These are phyloP conservation scores for Aureobasidium subglaciale DNA, from an alignment of 2,329 filamentous ascomycete species.

Conservation along the genomic window DNA sequence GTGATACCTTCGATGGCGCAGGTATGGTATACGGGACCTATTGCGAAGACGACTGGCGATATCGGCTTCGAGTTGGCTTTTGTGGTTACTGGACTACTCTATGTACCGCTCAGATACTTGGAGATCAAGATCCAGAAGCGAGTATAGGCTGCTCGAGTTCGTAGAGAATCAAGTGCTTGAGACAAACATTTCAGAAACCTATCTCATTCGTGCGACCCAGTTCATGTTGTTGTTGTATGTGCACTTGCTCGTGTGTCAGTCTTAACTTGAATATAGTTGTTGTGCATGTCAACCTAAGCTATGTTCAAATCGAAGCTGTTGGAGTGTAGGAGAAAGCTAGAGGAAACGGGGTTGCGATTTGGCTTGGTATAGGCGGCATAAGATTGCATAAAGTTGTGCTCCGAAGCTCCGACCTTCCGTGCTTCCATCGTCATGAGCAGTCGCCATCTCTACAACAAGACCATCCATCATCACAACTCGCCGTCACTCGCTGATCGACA, in stretches of 20 bases:
- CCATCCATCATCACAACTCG: slow-evolving; percentile 5
- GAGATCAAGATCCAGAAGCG: slow-evolving; percentile 29
- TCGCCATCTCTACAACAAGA: slow-evolving; percentile 6
- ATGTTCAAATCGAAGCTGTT: too few relatives aligned
- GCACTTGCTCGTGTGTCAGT: too few relatives aligned
- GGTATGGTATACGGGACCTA: slow-evolving; percentile 25
- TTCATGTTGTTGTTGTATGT: too few relatives aligned
- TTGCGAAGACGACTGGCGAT: slow-evolving; percentile 47
- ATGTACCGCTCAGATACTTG: slow-evolving; percentile 36
- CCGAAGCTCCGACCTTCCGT: not conserved
- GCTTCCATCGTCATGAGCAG: slow-evolving; percentile 3
- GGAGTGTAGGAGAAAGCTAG: too few relatives aligned
- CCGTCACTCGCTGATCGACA: not conserved
- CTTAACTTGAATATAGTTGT: too few relatives aligned
- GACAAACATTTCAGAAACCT: too few relatives aligned
- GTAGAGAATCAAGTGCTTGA: not conserved
- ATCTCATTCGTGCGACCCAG: not conserved
- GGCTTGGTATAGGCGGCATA: not conserved
- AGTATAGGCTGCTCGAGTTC: not conserved
- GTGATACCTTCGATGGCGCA: slow-evolving; percentile 25
- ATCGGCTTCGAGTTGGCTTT: slow-evolving; percentile 61
- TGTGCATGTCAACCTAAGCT: too few relatives aligned
- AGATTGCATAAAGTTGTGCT: not conserved
- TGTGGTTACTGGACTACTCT: slow-evolving; percentile 38
- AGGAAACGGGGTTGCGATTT: too few relatives aligned